A percentile compares a stretch with the other conserved stretches of the same genome.
Conservation (phyloP, 768 basidiomycete species). For the Tulasnella sp. region DNA sequence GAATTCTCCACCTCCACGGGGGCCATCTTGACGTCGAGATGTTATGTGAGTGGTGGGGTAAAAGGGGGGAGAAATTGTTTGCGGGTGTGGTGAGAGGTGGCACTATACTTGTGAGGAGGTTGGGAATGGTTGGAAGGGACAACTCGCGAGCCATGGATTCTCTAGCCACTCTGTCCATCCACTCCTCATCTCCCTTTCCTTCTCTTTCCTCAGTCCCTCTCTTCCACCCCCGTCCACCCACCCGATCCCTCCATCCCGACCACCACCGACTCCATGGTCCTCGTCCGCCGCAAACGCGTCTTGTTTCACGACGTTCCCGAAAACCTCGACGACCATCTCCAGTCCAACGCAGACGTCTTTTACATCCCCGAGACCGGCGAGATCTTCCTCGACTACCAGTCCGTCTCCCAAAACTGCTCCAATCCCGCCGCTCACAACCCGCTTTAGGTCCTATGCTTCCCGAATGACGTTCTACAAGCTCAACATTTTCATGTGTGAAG, state of each 20-base stretch:
- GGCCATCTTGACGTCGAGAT: too few species aligned
- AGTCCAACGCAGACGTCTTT: slow-evolving; percentile 59
- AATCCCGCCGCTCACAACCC: slow-evolving; percentile 15
- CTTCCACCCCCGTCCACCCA: background rate
- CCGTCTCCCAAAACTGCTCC: slow-evolving; percentile 30
- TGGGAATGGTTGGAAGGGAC: too few species aligned
- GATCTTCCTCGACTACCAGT: slow-evolving; percentile 97
- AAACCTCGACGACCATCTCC: slow-evolving; percentile 18
- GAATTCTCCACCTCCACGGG: too few species aligned
- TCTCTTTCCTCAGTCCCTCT: background rate
- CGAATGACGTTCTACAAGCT: slow-evolving; percentile 91
- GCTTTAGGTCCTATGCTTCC: slow-evolving; percentile 73
- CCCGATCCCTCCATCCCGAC: background rate
- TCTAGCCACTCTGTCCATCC: too few species aligned
- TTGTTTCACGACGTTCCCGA: slow-evolving; percentile 23
- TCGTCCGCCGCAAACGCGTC: slow-evolving; percentile 27
- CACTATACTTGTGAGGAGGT: too few species aligned
- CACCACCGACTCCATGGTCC: slow-evolving; percentile 23
- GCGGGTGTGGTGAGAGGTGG: too few species aligned
- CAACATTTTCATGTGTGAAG: slow-evolving; percentile 94
- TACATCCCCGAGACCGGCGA: slow-evolving; percentile 92
- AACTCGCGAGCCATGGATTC: too few species aligned
- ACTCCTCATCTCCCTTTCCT: too few species aligned
- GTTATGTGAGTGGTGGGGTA: too few species aligned
- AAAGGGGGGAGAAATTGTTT: too few species aligned